Conservation (phyloP, 208 protist species). For the Crithidia fasciculata region DNA sequence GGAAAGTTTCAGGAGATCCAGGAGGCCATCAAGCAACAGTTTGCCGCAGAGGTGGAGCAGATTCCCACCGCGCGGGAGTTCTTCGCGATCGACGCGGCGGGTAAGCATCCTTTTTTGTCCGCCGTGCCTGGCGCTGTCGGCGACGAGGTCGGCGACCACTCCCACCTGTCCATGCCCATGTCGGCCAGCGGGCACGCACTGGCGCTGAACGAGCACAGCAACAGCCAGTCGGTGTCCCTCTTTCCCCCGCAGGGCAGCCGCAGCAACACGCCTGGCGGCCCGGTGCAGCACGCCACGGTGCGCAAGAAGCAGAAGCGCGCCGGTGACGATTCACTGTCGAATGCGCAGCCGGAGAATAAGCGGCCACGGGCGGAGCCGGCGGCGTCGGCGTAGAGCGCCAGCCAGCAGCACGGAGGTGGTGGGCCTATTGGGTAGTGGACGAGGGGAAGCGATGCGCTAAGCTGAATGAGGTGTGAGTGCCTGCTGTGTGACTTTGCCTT, state of each 20-base stretch:
- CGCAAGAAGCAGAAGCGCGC: conserved; percentile 77
- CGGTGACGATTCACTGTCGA: conserved; percentile 22
- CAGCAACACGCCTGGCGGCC: conserved; percentile 37
- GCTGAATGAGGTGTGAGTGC: neutral
- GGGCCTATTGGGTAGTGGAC: too few relatives aligned
- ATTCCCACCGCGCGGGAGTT: conserved; percentile 68
- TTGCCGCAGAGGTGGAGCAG: conserved; percentile 61
- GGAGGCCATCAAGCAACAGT: conserved; percentile 75
- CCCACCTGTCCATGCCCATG: conserved; percentile 79
- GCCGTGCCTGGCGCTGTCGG: conserved; percentile 49
- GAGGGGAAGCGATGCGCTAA: too few relatives aligned
- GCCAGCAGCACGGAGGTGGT: neutral
- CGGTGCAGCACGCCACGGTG: conserved; percentile 61
- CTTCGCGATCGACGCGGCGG: conserved; percentile 45
- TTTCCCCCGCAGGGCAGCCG: conserved; percentile 74
- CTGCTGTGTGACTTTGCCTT: neutral
- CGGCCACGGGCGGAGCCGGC: conserved; percentile 29
- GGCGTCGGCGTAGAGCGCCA: conserved; percentile 19
- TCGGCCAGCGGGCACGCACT: conserved; percentile 57
- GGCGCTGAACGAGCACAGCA: conserved; percentile 51
- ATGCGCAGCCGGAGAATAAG: conserved; percentile 37
- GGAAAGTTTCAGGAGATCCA: conserved; percentile 74
- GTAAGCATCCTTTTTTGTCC: conserved; percentile 72
- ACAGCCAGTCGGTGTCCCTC: conserved; percentile 80
- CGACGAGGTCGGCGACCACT: conserved; percentile 44